Percentiles rank a stretch among this genome's conserved stretches.
These are phyloP conservation scores for Tephrocybe sp. DNA, from an alignment of 768 basidiomycete species.

Conservation along the genomic window DNA sequence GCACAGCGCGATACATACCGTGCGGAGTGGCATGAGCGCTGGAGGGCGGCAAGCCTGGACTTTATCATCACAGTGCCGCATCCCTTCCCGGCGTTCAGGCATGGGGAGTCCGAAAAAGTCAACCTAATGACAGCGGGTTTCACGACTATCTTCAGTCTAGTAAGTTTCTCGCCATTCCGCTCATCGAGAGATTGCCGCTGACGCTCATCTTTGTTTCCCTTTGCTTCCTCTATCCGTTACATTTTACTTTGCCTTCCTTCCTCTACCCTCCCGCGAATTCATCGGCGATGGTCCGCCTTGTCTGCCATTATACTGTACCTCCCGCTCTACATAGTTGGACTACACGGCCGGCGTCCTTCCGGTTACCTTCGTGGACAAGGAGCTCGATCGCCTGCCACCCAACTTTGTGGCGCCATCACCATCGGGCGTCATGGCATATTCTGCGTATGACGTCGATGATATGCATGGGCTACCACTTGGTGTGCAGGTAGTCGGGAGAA, in stretches of 20 bases:
- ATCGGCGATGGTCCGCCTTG: neutral
- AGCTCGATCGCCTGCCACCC: conserved; percentile 32
- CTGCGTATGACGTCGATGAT: conserved; percentile 55
- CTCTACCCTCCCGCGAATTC: neutral
- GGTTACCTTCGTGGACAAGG: conserved; percentile 49
- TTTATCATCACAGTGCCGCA: conserved; percentile 64
- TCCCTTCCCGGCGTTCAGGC: conserved; percentile 58
- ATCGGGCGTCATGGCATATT: conserved; percentile 27
- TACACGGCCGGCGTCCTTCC: conserved; percentile 61
- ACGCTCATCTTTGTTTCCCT: neutral
- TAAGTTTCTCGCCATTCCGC: conserved; percentile 24
- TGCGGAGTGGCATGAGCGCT: conserved; percentile 46
- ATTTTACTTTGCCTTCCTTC: neutral
- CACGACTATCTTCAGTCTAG: conserved; percentile 69
- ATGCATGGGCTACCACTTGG: conserved; percentile 73
- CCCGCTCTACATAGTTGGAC: conserved; percentile 40
- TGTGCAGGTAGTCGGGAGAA: conserved; percentile 61
- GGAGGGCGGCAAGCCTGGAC: conserved; percentile 53
- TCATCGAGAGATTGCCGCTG: conserved; percentile 10
- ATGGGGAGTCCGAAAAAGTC: conserved; percentile 50
- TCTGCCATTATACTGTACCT: neutral
- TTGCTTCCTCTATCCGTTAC: neutral
- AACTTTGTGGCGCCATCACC: conserved; percentile 29
- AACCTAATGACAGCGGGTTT: conserved; percentile 61
- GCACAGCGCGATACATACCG: conserved; percentile 43